Base-by-base conservation (phyloP, 805 yeast genomes). In the Kluyveromyces starmeri region DNA sequence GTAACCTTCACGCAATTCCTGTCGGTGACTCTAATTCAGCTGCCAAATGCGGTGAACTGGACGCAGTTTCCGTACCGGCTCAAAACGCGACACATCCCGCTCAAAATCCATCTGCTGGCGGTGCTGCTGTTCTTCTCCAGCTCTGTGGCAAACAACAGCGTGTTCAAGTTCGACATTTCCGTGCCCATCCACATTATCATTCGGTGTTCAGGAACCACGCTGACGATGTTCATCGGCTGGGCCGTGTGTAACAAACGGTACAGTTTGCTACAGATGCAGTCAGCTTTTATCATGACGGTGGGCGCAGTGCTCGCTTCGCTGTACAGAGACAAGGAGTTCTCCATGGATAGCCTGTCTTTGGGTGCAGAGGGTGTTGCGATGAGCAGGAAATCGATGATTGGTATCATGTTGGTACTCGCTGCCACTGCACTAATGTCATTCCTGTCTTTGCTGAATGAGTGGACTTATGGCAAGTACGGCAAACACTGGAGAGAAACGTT, bases 151-250 rank as follows among this genome's bases (percentile, higher is more conserved):
- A 78, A 75, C 48, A 82, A 82, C 47, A 50, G 56, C 34, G 85
- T 70, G 0, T 75, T 76, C 58, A 63, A 59, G 12, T 75, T 59
- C 50, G 64, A 73, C 23, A 62, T 82, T 18, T 69, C 80, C 3
- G 69, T 81, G 14, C 84, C 88, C 0, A 53, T 78, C 18, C 85
- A 80, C 48, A 78, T 78, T 17, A 69, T 79, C 6, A 64, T 79
- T 44, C 53, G 86, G 34, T 76, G 84, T 9, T 68, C 78, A 5
- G 75, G 82, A 1, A 71, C 83, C 0, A 71, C 75, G 5, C 54
- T 77, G 12, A 73, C 82, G 0, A 69, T 82, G 75, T 20, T 67
- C 0, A 53, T 76, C 3, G 84, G 88, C 3, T 56, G 52, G 43
- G 31, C 65, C 5, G 37, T 67, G 8, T 74, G 71, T 28, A 52